These are phyloP conservation scores for Posidonia australis DNA, from an alignment of 106 monocot species.

Conservation along the genomic window DNA sequence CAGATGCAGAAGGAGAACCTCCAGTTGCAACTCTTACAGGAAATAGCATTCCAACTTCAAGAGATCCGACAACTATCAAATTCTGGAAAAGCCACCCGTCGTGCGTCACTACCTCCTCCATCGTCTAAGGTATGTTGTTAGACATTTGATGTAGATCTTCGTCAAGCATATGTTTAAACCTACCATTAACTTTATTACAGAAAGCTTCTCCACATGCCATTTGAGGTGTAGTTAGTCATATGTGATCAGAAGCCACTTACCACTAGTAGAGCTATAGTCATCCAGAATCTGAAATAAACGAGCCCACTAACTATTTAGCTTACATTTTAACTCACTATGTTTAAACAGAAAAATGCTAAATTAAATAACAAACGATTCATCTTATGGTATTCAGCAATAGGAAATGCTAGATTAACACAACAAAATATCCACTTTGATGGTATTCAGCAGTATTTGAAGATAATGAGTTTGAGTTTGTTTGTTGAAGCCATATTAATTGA, in stretches of 20 bases:
- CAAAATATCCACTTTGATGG: too few species aligned
- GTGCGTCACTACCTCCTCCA: conserved; percentile 34
- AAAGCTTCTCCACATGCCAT: neutral
- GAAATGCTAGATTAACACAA: too few species aligned
- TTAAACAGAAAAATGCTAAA: neutral
- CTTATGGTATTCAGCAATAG: too few species aligned
- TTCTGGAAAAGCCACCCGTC: conserved; percentile 18
- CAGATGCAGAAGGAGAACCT: conserved; percentile 29
- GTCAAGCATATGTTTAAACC: neutral
- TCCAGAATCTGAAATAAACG: too few species aligned
- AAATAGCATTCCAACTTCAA: conserved; percentile 47
- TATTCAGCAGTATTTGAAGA: too few species aligned
- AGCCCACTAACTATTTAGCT: neutral
- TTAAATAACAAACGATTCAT: neutral
- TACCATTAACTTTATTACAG: too few species aligned
- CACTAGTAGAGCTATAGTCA: too few species aligned
- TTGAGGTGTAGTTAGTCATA: neutral
- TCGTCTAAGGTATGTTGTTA: conserved; percentile 32
- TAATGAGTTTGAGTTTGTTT: neutral
- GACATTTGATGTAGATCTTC: neutral
- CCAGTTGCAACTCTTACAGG: conserved; percentile 52
- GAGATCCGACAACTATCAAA: conserved; percentile 36
- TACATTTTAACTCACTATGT: neutral
- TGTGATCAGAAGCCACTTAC: too few species aligned
- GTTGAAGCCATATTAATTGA: neutral